Evolutionary conservation across 2,329 filamentous ascomycete species (phyloP).

Genomic region (Talaromyces amestolkiae): DNA sequence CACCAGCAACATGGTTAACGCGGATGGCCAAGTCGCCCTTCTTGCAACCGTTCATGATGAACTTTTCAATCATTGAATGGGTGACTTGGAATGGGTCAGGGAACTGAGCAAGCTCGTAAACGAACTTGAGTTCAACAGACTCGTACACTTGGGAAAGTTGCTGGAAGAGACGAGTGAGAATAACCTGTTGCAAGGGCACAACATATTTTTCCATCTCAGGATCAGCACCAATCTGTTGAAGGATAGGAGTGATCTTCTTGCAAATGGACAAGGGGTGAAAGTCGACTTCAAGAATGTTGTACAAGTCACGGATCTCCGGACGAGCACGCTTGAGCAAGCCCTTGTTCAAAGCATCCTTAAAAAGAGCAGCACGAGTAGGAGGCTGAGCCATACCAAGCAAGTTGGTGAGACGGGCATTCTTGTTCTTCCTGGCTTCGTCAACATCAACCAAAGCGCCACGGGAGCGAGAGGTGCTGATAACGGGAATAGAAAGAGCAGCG

Average conservation of each 20-base stretch:
- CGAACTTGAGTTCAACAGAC: conserved; percentile 90
- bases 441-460: conserved; percentile 95
- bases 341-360: conserved; percentile 95
- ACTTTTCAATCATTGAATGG: conserved; percentile 92
- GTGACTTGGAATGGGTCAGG: conserved; percentile 94
- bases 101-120: conserved; percentile 90
- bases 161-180: conserved; percentile 96
- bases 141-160: conserved; percentile 99
- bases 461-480: conserved; percentile 97
- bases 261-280: conserved; percentile 99
- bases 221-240: conserved; percentile 88
- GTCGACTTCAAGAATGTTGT: conserved; percentile 98
- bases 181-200: conserved; percentile 92
- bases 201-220: conserved; percentile 98
- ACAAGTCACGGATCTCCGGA: conserved; percentile 92
- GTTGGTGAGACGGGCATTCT: conserved; percentile 96
- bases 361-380: conserved; percentile 83
- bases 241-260: conserved; percentile 96
- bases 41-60: conserved; percentile 99
- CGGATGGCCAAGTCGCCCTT: conserved; percentile 97
- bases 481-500: conserved; percentile 93
- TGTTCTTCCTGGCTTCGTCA: conserved; percentile 96
- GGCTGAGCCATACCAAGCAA: conserved; percentile 88
- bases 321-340: conserved; percentile 87
- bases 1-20: conserved; percentile 90